Evolutionary conservation across 306 rosid genomes (phyloP).

Genomic region (barrel medic (Medicago truncatula)): MtrunA17r5.0-ANR NC_053045.1:43503501-43504000

Average conservation of each 20-base stretch:
- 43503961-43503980: slow-evolving; percentile 68
- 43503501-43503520: not conserved
- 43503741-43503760: slow-evolving; percentile 97
- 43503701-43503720: slow-evolving; percentile 29
- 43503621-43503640: slow-evolving; percentile 27
- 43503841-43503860: slow-evolving; percentile 97
- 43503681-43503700: slow-evolving; percentile 22
- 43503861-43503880: slow-evolving; percentile 98
- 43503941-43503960: slow-evolving; percentile 70
- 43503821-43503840: slow-evolving; percentile 94
- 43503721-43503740: slow-evolving; percentile 39
- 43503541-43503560: not conserved
- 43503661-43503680: slow-evolving; percentile 18
- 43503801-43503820: slow-evolving; percentile 99
- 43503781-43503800: slow-evolving; percentile 96
- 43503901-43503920: slow-evolving; percentile 65
- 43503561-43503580: slow-evolving; percentile 9
- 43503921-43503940: slow-evolving; percentile 64
- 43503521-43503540: not conserved
- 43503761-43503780: slow-evolving; percentile 98
- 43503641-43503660: not conserved
- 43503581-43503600: not conserved
- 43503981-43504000: slow-evolving; percentile 65
- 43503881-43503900: slow-evolving; percentile 98
- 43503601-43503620: slow-evolving; percentile 1